Evolutionary conservation across 805 yeast species (phyloP).

Genomic region (Sungouiella blattae): DNA sequence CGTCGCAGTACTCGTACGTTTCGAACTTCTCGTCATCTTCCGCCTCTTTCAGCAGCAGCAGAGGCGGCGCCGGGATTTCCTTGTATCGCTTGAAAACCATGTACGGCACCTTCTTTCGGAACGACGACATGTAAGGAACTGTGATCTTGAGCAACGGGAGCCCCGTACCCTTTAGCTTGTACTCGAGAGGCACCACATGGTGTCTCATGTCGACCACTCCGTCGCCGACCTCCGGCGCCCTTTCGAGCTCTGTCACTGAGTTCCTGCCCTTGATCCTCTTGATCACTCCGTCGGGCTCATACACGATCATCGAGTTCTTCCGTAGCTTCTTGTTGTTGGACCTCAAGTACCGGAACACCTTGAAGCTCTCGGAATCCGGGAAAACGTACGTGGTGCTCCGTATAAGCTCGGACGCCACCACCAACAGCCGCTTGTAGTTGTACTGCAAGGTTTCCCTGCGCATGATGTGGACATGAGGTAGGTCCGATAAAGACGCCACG

Average conservation of each 20-base stretch:
- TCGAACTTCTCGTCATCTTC: slow-evolving; percentile 2
- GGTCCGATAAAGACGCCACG: slow-evolving; percentile 4
- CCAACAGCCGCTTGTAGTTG: slow-evolving; percentile 25
- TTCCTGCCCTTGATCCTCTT: slow-evolving; percentile 11
- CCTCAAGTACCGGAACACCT: slow-evolving; percentile 26
- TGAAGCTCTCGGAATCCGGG: slow-evolving; percentile 26
- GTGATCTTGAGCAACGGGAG: slow-evolving; percentile 34
- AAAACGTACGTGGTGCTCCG: slow-evolving; percentile 28
- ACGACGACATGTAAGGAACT: slow-evolving; percentile 34
- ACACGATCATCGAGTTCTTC: slow-evolving; percentile 19
- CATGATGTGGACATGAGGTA: slow-evolving; percentile 15
- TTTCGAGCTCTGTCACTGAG: background rate
- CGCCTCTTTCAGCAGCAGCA: background rate
- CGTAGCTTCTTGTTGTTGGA: slow-evolving; percentile 17
- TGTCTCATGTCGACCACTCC: slow-evolving; percentile 23
- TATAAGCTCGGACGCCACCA: slow-evolving; percentile 33
- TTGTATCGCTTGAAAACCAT: slow-evolving; percentile 28
- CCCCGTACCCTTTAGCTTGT: slow-evolving; percentile 31
- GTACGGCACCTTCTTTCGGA: slow-evolving; percentile 33
- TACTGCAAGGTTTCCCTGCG: slow-evolving; percentile 18
- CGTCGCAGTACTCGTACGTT: slow-evolving; percentile 26
- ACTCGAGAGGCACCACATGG: slow-evolving; percentile 31
- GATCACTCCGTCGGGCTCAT: slow-evolving; percentile 17
- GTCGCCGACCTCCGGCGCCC: background rate
- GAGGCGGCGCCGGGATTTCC: slow-evolving; percentile 17